Base-by-base conservation (phyloP, 139 green algal genomes). In the Asterochloris erici region DNA sequence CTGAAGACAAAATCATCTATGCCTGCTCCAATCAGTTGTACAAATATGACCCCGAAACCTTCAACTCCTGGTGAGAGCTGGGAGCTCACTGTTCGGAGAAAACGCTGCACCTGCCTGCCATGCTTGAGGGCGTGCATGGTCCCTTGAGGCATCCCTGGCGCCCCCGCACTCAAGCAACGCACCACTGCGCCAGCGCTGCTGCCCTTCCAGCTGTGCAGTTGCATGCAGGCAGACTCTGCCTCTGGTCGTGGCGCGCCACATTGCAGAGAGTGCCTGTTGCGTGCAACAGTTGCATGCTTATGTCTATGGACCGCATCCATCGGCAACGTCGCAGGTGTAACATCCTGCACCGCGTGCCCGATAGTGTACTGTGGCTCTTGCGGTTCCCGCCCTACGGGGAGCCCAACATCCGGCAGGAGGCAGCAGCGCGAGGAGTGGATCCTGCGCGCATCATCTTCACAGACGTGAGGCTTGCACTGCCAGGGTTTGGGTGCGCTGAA, bases 1-100 rank as follows among this genome's bases (percentile, higher is more conserved):
- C 94, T 15, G 90, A 94, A 17, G 93, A 93, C 84, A 89, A 88
- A 74, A 86, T 98, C 61, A 84, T 98, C 27, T 98, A 92, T 82
- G 82, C 85, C 54, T 98, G 94, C 91, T 89, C 87, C 85, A 98
- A 98, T 82, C 92, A 96, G 85, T 90, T 98, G 79, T 98, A 98
- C 91, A 98, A 98, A 68, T 85, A 85, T 79, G 93, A 97, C 87
- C 95, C 95, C 6, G 88, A 95, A 63, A 98, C 92, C 11, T 96
- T 98, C 78, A 77, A 47, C 79, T 89, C 88, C 21, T 98, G 95
- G 95, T 82, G 4, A 64, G 78, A 14, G 9, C 13, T 12, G 10
- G 10, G 27, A 54, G 21, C 12, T 63, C 11, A 12, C 29, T 78
- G 62, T 0, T 28, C n/a, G 73, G 1, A 78, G 21, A 54, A 54